Evolutionary conservation across 2,329 filamentous ascomycete species (phyloP).

Genomic region (Moelleriella libera): DNA sequence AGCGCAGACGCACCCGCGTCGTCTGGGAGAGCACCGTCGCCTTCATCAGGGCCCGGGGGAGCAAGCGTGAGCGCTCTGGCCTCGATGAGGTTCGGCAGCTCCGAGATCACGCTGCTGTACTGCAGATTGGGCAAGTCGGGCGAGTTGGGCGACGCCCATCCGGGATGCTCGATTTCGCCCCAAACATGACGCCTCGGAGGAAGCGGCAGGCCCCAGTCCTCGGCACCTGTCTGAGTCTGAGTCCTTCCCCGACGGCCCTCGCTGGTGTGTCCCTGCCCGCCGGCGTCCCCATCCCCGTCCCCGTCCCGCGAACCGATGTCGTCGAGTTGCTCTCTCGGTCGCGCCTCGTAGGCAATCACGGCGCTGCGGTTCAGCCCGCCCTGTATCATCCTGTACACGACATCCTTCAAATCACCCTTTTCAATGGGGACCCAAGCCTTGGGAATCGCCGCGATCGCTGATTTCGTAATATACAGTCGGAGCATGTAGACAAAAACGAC

Average conservation of each 20-base stretch:
- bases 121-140: slow-evolving; percentile 67
- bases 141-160: slow-evolving; percentile 73
- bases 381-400: slow-evolving; percentile 62
- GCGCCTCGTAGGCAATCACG: slow-evolving; percentile 57
- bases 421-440: slow-evolving; percentile 78
- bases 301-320: not conserved
- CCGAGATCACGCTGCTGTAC: slow-evolving; percentile 66
- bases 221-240: slow-evolving; percentile 19
- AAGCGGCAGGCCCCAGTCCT: slow-evolving; percentile 31
- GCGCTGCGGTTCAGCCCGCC: slow-evolving; percentile 64
- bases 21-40: not conserved
- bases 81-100: slow-evolving; percentile 82
- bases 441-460: slow-evolving; percentile 67
- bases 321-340: slow-evolving; percentile 14
- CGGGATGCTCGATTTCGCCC: slow-evolving; percentile 74
- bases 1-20: slow-evolving; percentile 45
- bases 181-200: slow-evolving; percentile 44
- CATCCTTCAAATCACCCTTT: slow-evolving; percentile 64
- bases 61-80: slow-evolving; percentile 83
- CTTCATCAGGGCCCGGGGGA: not conserved
- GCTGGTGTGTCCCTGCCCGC: not conserved
- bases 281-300: not conserved
- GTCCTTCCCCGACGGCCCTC: too few relatives aligned
- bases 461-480: slow-evolving; percentile 77
- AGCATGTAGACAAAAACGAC: slow-evolving; percentile 66